phyloP scores from a whole-genome alignment of 108 stramenopile species.

The Aurantiochytrium sp. region DNA sequence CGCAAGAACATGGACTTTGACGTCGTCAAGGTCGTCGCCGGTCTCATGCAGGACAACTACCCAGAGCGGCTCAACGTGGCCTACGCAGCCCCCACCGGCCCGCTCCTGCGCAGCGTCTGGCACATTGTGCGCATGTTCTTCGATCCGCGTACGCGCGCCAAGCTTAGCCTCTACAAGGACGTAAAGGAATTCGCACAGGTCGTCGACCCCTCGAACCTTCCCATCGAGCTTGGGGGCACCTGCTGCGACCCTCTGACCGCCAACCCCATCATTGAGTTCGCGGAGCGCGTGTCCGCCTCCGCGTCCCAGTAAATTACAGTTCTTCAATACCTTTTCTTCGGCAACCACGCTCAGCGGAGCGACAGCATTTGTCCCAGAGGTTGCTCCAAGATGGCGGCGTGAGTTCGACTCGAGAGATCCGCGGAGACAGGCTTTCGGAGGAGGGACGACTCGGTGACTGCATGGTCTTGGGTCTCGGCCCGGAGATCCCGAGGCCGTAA shows the following conservation, averaged over 20 bases:
- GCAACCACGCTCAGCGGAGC: no score
- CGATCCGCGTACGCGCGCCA: not conserved
- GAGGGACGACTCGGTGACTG: no score
- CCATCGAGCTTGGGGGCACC: not conserved
- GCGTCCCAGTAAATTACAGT: no score
- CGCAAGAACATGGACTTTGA: not conserved
- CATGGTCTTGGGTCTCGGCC: no score
- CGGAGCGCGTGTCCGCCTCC: no score
- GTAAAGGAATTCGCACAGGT: not conserved
- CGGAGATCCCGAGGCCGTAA: no score
- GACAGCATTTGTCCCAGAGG: no score
- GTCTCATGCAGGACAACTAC: conserved; percentile 28
- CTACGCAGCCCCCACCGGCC: not conserved
- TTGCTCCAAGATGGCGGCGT: no score
- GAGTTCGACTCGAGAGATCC: no score
- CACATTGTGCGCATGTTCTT: not conserved
- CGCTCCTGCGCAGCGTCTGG: not conserved
- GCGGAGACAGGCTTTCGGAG: no score
- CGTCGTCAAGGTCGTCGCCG: not conserved
- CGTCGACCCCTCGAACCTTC: not conserved
- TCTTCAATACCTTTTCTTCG: no score
- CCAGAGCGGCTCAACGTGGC: not conserved
- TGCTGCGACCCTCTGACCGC: not conserved
- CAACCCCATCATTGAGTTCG: not conserved
- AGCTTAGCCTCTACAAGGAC: not conserved